Base-by-base conservation (phyloP, 108 stramenopile species). In the Stephanodiscus triporus region DNA sequence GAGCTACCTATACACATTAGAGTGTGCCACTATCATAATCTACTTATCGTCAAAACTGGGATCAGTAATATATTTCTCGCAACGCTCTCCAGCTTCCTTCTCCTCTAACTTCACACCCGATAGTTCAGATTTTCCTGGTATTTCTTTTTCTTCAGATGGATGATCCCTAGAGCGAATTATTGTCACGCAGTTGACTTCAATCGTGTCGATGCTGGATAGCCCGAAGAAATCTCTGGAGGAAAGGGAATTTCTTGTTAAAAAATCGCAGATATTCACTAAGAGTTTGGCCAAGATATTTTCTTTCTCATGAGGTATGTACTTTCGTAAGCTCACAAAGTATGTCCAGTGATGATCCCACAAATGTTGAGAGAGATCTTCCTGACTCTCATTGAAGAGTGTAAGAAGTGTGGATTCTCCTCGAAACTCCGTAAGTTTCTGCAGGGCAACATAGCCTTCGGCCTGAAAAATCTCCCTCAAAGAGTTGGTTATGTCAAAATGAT, bases 251-350 rank as follows among this genome's bases (percentile, higher is more conserved):
- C 55, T 56, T 24, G 55, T 29, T 56, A 56, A 29, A 6, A 56
- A 56, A 26, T 56, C 55, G 29, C 55, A 56, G 27, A 29, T 56
- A 26, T 56, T 6, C 22, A 56, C 55, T 29, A 56, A 16, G 55
- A 56, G 55, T 8, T 29, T 56, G 55, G 24, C 27, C 0, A 56
- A 56, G 27, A 56, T 29, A 26, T 56, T 23, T 29, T 56, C 22
- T 29, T 56, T 56, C 13, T 2, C 24, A 56, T 56, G 24, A 16
- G 55, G 55, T 26, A 56, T 26, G 29, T 56, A 56, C 24, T 56
- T 56, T 56, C 55, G 55, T 29, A 56, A 4, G 24, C 55, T 26
- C 55, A 56, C 27, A 24, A 56, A 56, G 55, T 56, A 56, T 26
- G 55, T 56, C 55, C 55, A 56, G 55, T 56, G 55, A 56, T 8